phyloP scores from a whole-genome alignment of 2,329 filamentous ascomycete genomes.

The Pestalotiopsis sp. region DNA sequence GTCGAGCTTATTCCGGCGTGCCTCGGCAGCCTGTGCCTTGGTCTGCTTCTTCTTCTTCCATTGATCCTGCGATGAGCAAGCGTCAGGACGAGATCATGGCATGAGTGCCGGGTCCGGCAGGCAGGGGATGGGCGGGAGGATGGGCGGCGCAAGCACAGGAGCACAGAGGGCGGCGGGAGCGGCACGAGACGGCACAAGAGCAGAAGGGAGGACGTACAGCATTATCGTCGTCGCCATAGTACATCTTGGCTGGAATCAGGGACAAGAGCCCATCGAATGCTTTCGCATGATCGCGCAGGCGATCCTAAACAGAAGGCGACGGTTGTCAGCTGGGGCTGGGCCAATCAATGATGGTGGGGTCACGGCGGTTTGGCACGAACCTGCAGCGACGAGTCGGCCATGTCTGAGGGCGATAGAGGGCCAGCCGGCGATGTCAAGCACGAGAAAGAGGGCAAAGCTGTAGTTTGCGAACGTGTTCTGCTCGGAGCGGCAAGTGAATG shows the following conservation, averaged over 20 bases:
- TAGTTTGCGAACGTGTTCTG: not conserved
- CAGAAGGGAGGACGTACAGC: conserved; percentile 63
- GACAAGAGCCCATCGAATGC: conserved; percentile 87
- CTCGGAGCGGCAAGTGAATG: not conserved
- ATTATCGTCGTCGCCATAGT: conserved; percentile 84
- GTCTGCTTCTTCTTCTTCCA: conserved; percentile 96
- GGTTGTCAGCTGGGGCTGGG: conserved; percentile 11
- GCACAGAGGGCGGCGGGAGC: not conserved
- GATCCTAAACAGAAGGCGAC: conserved; percentile 44
- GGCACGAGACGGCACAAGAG: not conserved
- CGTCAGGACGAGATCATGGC: conserved; percentile 19
- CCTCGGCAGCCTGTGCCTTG: conserved; percentile 81
- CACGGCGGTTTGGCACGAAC: conserved; percentile 19
- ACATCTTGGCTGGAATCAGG: conserved; percentile 86
- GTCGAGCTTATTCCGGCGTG: conserved; percentile 87
- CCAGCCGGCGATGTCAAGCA: not conserved
- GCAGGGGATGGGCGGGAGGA: not conserved
- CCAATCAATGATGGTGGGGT: not conserved
- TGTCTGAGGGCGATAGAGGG: conserved; percentile 7
- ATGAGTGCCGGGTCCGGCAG: conserved; percentile 7
- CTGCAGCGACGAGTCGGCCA: conserved; percentile 30
- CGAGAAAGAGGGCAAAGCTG: not conserved
- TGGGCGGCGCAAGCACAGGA: not conserved
- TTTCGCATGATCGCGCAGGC: conserved; percentile 63
- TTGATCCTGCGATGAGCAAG: conserved; percentile 68